Conservation (phyloP, 2,329 filamentous ascomycete species). For the Hymenoscyphus fructigenus region DNA sequence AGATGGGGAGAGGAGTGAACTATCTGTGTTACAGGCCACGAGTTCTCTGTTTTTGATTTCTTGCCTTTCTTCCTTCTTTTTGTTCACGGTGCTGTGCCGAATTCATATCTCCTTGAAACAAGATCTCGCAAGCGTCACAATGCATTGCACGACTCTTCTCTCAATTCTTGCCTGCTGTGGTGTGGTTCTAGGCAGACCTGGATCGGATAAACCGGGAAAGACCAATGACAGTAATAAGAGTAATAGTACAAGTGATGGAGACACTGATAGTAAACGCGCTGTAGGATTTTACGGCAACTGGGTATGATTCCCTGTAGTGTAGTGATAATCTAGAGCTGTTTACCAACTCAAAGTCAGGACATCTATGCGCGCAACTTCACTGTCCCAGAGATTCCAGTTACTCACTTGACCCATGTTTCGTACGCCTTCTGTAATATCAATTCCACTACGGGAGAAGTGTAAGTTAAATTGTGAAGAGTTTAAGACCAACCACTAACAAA, state of each 20-base stretch:
- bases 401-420: constrained; percentile 72
- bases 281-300: constrained; percentile 1
- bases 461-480: constrained; percentile 19
- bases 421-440: constrained; percentile 77
- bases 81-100: neutral
- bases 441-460: constrained; percentile 53
- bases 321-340: neutral
- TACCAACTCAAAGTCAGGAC: constrained; percentile 11
- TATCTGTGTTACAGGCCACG: neutral
- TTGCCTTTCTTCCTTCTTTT: neutral
- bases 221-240: neutral
- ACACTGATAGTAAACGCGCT: neutral
- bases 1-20: neutral
- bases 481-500: neutral
- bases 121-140: constrained; percentile 19
- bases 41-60: neutral
- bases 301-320: neutral
- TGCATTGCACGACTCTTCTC: constrained; percentile 18
- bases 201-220: neutral
- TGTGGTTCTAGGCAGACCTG: constrained; percentile 12
- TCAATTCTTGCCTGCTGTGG: constrained; percentile 9
- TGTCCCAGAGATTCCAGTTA: constrained; percentile 65
- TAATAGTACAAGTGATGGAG: neutral
- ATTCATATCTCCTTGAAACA: neutral
- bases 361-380: constrained; percentile 47